Conservation (phyloP, 1,284 basidiomycete genomes). For the Microbotryomycetes sp. region DNA sequence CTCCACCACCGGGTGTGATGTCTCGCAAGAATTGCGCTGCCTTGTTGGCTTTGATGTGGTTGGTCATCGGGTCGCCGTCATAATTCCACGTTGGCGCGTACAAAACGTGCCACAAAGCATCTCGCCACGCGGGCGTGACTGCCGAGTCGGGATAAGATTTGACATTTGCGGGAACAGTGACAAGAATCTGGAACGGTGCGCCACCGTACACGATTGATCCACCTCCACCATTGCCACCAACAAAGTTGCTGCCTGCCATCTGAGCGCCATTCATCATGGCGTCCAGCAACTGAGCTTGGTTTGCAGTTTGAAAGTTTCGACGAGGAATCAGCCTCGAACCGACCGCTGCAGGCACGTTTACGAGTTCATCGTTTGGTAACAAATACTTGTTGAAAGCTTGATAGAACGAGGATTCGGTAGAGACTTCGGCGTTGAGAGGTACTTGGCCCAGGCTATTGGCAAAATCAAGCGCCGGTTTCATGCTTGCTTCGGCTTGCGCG, state of each 20-base stretch:
- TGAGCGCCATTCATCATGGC: not conserved
- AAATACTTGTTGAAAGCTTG: not conserved
- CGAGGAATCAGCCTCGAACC: not conserved
- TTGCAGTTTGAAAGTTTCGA: not conserved
- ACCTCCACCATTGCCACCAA: not conserved
- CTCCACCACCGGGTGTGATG: not conserved
- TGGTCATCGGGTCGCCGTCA: not conserved
- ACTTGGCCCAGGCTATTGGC: not conserved
- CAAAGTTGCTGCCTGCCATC: not conserved
- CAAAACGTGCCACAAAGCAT: not conserved
- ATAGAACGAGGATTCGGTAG: not conserved
- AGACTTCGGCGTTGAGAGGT: not conserved
- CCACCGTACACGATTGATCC: not conserved
- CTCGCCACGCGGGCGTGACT: not conserved
- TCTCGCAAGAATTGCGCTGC: not conserved
- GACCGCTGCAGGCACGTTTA: not conserved
- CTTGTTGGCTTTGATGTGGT: not conserved
- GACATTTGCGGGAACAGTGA: not conserved
- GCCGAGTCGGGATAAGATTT: not conserved
- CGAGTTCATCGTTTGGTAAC: not conserved
- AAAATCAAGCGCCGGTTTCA: not conserved
- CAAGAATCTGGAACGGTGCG: not conserved
- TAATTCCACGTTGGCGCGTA: conserved; percentile 1
- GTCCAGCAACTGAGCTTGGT: not conserved
- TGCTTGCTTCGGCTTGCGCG: not conserved